These are phyloP conservation scores for Colletotrichum acutatum DNA, from an alignment of 2,329 filamentous ascomycete genomes.

Conservation along the genomic window DNA sequence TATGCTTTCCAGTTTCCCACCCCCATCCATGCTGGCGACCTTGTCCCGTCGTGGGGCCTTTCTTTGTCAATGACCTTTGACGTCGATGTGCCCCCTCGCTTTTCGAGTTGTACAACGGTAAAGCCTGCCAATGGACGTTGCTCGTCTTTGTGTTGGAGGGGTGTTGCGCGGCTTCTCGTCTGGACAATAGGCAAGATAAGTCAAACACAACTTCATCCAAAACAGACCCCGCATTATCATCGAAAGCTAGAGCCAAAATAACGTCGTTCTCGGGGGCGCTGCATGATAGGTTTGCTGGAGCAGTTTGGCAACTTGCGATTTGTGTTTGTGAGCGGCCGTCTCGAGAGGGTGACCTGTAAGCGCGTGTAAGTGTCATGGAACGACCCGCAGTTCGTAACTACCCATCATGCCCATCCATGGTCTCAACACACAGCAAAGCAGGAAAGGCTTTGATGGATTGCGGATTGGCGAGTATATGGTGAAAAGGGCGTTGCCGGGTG, in stretches of 20 bases:
- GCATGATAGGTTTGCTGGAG: conserved; percentile 1
- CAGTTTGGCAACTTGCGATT: background rate
- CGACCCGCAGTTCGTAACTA: conserved; percentile 3
- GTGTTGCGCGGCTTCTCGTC: conserved; percentile 28
- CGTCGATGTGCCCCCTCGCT: background rate
- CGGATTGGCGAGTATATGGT: background rate
- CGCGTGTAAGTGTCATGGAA: background rate
- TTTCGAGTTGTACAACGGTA: background rate
- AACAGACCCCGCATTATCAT: conserved; percentile 33
- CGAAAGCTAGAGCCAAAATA: conserved; percentile 18
- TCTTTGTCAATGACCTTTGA: background rate
- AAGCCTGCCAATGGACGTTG: conserved; percentile 5
- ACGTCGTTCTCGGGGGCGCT: background rate
- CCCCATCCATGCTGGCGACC: background rate
- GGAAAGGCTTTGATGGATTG: background rate
- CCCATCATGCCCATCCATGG: background rate
- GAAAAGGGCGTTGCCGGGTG: background rate
- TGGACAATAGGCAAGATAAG: background rate
- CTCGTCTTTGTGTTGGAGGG: background rate
- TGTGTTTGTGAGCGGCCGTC: background rate
- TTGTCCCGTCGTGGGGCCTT: background rate
- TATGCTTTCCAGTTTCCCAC: background rate
- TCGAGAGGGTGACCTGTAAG: background rate
- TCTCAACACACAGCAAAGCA: background rate
- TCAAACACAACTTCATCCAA: conserved; percentile 25